Evolutionary conservation across 345 rosid genomes (phyloP), one percentile per base, ranked within the genome.

Genomic region (Capsella bursapastoris): DNA sequence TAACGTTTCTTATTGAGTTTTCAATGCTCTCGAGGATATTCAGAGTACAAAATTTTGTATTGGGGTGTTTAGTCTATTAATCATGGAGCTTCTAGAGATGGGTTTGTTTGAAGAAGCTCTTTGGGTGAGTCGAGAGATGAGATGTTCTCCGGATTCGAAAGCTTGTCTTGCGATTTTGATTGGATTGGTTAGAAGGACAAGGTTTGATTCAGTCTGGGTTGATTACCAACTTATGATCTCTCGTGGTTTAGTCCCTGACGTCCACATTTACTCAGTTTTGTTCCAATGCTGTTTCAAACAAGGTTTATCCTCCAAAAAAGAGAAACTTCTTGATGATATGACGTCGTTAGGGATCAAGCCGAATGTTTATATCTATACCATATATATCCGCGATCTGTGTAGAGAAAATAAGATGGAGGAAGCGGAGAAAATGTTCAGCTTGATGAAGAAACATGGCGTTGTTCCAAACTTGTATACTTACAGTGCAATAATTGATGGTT

Each of bases 61-160:
- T 52, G 56, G 81, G 11, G 90, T 88, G 71, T 88, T 90, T 74
- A 84, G 81, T 28, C 44, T 83, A 38, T 53, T 88, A 64, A 82
- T 90, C 48, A 70, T 84, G 70, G 90, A 86, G 49, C 68, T 88
- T 62, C 65, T 83, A 38, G 83, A 86, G 81, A 71, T 83, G 84
- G 86, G 84, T 63, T 65, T 75, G 18, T 78, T 86, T 11, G 86
- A 90, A 8, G 96, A 88, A 69, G 89, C 92, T 50, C 70, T 86
- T 68, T 75, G 84, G 89, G 86, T 90, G 62, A 83, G 79, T 62
- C 64, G 80, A 44, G 84, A 78, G 68, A 79, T 72, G 56, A 76
- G 47, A 11, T 52, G 38, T 65, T 78, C 85, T 3, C 92, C 92
- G 3, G 76, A 71, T 47, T 60, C 59, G 0, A 87, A 72, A 79